Percentiles rank a stretch among this genome's conserved stretches.
Evolutionary conservation across 441 rosid species (phyloP).

Genomic region (Pelargonium myrrhifolium): DNA sequence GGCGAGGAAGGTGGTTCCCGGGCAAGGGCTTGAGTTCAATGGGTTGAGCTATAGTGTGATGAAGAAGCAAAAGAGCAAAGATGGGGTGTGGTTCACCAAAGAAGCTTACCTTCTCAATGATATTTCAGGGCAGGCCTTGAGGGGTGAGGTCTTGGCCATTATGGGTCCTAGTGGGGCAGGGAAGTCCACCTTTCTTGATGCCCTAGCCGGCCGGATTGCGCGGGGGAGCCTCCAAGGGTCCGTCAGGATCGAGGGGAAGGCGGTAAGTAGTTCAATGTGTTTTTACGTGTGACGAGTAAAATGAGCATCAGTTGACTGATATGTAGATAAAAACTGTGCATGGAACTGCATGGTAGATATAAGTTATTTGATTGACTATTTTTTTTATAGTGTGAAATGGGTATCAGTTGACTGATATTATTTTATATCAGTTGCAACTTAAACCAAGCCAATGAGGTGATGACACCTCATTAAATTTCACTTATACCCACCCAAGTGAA

Average conservation of each 20-base stretch:
- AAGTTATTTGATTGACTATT: too few species aligned
- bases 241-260: conserved; percentile 55
- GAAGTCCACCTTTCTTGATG: conserved; percentile 79
- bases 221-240: conserved; percentile 63
- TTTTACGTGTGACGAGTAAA: too few species aligned
- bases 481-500: too few species aligned
- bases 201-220: conserved; percentile 70
- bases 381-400: too few species aligned
- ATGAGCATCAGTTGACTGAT: too few species aligned
- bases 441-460: too few species aligned
- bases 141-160: conserved; percentile 70
- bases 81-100: conserved; percentile 41
- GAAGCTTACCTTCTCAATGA: conserved; percentile 61
- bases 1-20: conserved; percentile 29
- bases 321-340: too few species aligned
- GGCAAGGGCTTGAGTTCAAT: conserved; percentile 50
- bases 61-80: conserved; percentile 48
- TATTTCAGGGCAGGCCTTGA: conserved; percentile 64
- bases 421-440: too few species aligned
- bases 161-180: conserved; percentile 89
- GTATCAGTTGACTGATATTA: too few species aligned
- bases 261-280: conserved; percentile 21
- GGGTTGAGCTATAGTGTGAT: conserved; percentile 47
- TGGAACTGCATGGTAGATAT: too few species aligned
- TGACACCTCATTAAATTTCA: too few species aligned